Evolutionary conservation across 805 yeast species (phyloP).

Genomic region (Saccharomyces eubayanus): DNA sequence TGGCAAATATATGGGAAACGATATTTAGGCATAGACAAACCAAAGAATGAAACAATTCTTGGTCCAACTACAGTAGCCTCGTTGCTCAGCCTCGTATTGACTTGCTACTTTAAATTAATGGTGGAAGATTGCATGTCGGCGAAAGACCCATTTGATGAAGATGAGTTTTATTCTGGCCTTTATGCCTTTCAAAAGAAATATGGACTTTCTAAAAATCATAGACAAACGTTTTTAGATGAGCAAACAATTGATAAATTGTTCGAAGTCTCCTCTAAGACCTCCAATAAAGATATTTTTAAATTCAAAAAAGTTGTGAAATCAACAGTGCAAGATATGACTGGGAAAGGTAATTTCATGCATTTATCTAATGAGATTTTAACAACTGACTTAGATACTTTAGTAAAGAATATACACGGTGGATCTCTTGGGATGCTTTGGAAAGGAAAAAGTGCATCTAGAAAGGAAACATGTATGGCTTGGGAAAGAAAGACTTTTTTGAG

Average conservation of each 20-base stretch:
- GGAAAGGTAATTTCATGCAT: conserved; percentile 31
- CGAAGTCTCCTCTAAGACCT: conserved; percentile 39
- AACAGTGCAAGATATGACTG: conserved; percentile 59
- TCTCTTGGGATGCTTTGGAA: conserved; percentile 39
- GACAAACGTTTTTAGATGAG: conserved; percentile 47
- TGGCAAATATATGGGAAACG: conserved; percentile 63
- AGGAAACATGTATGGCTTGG: conserved; percentile 10
- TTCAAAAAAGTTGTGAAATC: conserved; percentile 61
- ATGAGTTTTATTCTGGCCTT: conserved; percentile 56
- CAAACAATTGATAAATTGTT: conserved; percentile 44
- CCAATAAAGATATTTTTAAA: conserved; percentile 39
- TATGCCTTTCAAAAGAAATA: conserved; percentile 71
- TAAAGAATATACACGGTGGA: conserved; percentile 28
- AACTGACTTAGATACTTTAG: conserved; percentile 30
- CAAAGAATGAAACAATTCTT: conserved; percentile 42
- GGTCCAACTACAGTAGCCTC: conserved; percentile 70
- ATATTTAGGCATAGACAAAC: conserved; percentile 24
- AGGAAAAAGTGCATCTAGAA: conserved; percentile 40
- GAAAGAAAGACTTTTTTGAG: conserved; percentile 12
- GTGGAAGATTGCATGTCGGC: conserved; percentile 52
- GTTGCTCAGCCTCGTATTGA: conserved; percentile 64
- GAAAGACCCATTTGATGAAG: conserved; percentile 77
- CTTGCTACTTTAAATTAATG: conserved; percentile 58
- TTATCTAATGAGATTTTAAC: conserved; percentile 34
- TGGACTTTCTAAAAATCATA: conserved; percentile 34